Percentiles rank a stretch among this genome's conserved stretches.
Conservation (phyloP, 192 early-diverging fungal species). For the Phycomyces blakesleeanus region DNA sequence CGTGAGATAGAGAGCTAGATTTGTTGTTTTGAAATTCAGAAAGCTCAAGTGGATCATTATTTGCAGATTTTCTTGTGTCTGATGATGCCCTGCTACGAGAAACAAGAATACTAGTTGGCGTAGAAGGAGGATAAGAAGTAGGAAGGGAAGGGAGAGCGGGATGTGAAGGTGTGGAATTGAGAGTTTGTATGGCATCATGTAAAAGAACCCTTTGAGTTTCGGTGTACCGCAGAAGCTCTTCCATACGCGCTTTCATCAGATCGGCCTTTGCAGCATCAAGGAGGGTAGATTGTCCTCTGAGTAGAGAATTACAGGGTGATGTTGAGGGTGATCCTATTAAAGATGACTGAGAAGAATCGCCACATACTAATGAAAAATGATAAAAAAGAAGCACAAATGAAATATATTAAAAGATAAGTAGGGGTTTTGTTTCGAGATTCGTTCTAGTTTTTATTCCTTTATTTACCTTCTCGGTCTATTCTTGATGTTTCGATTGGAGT, state of each 20-base stretch:
- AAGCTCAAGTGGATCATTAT: background rate
- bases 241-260: slow-evolving; percentile 4
- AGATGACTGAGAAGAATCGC: background rate
- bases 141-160: background rate
- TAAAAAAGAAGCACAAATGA: background rate
- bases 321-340: background rate
- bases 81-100: background rate
- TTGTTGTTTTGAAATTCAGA: background rate
- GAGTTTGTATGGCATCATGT: background rate
- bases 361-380: background rate
- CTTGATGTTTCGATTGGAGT: background rate
- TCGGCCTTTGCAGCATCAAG: background rate
- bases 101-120: background rate
- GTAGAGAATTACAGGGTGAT: slow-evolving; percentile 4
- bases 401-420: background rate
- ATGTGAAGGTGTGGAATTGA: background rate
- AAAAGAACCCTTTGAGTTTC: slow-evolving; percentile 14
- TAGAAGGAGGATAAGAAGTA: no score
- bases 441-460: slow-evolving; percentile 1
- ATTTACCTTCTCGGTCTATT: background rate
- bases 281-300: slow-evolving; percentile 7
- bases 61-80: background rate
- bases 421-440: no score
- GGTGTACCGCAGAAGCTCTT: slow-evolving; percentile 7
- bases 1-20: background rate